A percentile compares a stretch with the other conserved stretches of the same genome.
Evolutionary conservation across 2,329 filamentous ascomycete genomes (phyloP).

Genomic region (Trichoderma semiorbis): DNA sequence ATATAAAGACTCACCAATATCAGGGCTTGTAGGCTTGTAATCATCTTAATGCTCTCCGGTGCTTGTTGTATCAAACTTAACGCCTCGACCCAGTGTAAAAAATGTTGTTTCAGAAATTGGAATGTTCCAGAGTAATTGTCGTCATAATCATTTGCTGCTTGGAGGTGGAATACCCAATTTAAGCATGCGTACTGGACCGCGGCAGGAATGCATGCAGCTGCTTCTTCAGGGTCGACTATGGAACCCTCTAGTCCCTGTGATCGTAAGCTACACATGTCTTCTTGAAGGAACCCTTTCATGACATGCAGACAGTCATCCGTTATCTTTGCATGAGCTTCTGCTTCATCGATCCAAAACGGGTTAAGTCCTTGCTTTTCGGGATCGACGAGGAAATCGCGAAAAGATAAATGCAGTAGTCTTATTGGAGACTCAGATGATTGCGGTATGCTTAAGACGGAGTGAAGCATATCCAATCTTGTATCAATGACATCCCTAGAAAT

Average conservation of each 20-base stretch:
- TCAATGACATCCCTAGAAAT: conserved; percentile 22
- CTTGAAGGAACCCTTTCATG: background rate
- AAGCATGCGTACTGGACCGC: conserved; percentile 5
- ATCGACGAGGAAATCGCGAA: background rate
- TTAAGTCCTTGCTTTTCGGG: background rate
- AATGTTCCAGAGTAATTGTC: conserved; percentile 28
- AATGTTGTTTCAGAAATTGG: conserved; percentile 35
- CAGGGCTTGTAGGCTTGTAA: background rate
- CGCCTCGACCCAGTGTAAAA: conserved; percentile 43
- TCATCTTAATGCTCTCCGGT: conserved; percentile 6
- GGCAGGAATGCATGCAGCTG: background rate
- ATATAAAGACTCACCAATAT: background rate
- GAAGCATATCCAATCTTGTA: conserved; percentile 27
- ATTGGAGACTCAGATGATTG: conserved; percentile 24
- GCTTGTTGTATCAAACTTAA: conserved; percentile 32
- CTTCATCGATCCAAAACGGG: conserved; percentile 1
- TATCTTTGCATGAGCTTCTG: background rate
- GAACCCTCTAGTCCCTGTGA: background rate
- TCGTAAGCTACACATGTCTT: background rate
- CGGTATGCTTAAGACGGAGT: conserved; percentile 35
- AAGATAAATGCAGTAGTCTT: conserved; percentile 20
- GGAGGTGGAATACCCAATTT: conserved; percentile 28
- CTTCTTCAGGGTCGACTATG: background rate
- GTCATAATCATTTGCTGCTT: conserved; percentile 19
- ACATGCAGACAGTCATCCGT: background rate